Evolutionary conservation across 2,329 filamentous ascomycete species (phyloP).

Genomic region (Fusarium dlaminii): DNA sequence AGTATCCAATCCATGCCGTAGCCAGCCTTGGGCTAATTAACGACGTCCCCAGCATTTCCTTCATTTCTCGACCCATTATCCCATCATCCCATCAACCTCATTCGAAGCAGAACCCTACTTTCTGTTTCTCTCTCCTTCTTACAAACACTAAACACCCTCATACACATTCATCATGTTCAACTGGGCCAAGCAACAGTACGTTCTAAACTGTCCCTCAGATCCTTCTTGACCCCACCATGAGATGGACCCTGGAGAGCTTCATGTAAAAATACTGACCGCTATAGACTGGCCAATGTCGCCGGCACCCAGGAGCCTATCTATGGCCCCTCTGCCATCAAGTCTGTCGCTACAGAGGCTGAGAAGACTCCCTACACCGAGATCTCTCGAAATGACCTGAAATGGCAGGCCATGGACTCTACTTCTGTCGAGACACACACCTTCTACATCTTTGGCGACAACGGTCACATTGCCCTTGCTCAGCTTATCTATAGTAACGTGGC

Average conservation of each 20-base stretch:
- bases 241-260: slow-evolving; percentile 4
- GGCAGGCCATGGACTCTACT: slow-evolving; percentile 83
- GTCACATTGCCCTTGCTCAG: slow-evolving; percentile 81
- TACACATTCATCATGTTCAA: slow-evolving; percentile 75
- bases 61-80: slow-evolving; percentile 38
- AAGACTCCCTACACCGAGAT: slow-evolving; percentile 83
- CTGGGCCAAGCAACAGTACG: slow-evolving; percentile 93
- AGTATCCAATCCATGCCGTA: not conserved
- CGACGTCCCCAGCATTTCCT: slow-evolving; percentile 28
- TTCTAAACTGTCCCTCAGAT: slow-evolving; percentile 9
- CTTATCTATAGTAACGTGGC: slow-evolving; percentile 98
- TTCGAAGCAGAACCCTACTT: not conserved
- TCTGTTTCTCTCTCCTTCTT: not conserved
- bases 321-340: slow-evolving; percentile 85
- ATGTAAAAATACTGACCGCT: slow-evolving; percentile 35
- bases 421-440: slow-evolving; percentile 95
- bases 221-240: slow-evolving; percentile 18
- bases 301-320: slow-evolving; percentile 98
- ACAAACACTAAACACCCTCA: not conserved
- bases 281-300: slow-evolving; percentile 79
- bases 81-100: slow-evolving; percentile 28
- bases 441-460: slow-evolving; percentile 84
- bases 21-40: slow-evolving; percentile 28
- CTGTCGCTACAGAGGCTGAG: slow-evolving; percentile 83
- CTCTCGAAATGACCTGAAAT: slow-evolving; percentile 81